These are phyloP conservation scores for Tricholoma terreum DNA, from an alignment of 768 basidiomycete species.

Conservation along the genomic window DNA sequence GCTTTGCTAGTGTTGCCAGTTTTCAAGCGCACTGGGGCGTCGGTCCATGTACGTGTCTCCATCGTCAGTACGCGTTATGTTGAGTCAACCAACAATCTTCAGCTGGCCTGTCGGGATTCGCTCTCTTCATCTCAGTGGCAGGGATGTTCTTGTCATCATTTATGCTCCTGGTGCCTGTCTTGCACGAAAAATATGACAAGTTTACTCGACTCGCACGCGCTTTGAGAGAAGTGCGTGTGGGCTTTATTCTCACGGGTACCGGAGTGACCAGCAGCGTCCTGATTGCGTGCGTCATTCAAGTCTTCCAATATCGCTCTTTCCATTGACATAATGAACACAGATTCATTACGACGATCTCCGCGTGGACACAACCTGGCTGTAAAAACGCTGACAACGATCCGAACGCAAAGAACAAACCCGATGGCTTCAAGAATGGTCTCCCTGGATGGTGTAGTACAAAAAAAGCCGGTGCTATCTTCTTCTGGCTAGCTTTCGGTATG, in stretches of 20 bases:
- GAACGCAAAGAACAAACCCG: conserved; percentile 58
- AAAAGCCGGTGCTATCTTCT: conserved; percentile 85
- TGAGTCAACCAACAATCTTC: conserved; percentile 15
- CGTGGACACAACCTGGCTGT: conserved; percentile 88
- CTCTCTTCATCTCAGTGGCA: conserved; percentile 72
- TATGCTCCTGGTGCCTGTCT: conserved; percentile 73
- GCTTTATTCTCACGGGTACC: conserved; percentile 75
- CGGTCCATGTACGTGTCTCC: conserved; percentile 71
- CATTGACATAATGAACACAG: conserved; percentile 30
- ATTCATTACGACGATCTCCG: conserved; percentile 75
- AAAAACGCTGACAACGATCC: conserved; percentile 84
- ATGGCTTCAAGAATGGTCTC: conserved; percentile 64
- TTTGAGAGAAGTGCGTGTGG: conserved; percentile 77
- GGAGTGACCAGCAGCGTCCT: conserved; percentile 68
- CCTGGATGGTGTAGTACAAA: conserved; percentile 89
- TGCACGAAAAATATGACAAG: conserved; percentile 85
- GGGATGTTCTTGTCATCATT: conserved; percentile 73
- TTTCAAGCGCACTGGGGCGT: conserved; percentile 86
- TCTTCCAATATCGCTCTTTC: conserved; percentile 5
- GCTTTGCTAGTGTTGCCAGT: conserved; percentile 83
- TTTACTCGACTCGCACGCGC: conserved; percentile 74
- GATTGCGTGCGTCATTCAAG: conserved; percentile 58
- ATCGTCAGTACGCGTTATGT: neutral
- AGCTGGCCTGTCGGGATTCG: conserved; percentile 89
- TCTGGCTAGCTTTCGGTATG: conserved; percentile 82